A percentile compares a stretch with the other conserved stretches of the same genome.
Conservation (phyloP, 768 basidiomycete species). For the Boletus sp. region DNA sequence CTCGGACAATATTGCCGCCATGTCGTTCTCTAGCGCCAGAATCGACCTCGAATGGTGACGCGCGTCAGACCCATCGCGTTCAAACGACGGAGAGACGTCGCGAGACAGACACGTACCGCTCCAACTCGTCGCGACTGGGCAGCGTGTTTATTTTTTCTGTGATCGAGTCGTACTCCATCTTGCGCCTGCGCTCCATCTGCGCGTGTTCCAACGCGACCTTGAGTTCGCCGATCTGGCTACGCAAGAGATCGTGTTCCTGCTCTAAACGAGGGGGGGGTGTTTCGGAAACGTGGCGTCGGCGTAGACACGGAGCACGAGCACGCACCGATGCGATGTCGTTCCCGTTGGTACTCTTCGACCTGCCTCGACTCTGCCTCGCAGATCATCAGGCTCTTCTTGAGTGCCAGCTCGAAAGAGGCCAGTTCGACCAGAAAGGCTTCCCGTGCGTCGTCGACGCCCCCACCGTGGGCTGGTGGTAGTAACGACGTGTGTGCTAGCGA, state of each 20-base stretch:
- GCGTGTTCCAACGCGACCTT: conserved; percentile 76
- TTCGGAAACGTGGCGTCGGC: too few species aligned
- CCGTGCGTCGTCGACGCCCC: conserved; percentile 62
- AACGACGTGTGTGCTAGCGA: conserved; percentile 52
- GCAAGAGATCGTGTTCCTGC: conserved; percentile 65
- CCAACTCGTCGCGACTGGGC: conserved; percentile 73
- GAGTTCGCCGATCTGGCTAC: conserved; percentile 72
- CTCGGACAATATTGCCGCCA: conserved; percentile 68
- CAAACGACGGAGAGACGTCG: background rate
- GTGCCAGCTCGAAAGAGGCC: conserved; percentile 67
- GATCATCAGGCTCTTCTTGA: conserved; percentile 79
- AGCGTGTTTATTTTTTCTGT: conserved; percentile 81
- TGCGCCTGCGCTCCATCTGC: conserved; percentile 69
- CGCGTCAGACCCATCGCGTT: background rate
- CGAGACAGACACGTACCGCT: conserved; percentile 54
- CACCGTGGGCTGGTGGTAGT: conserved; percentile 29
- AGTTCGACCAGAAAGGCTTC: conserved; percentile 80
- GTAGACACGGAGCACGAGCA: conserved; percentile 26
- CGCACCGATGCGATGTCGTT: conserved; percentile 70
- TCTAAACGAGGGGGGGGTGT: conserved; percentile 38
- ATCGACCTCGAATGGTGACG: conserved; percentile 53
- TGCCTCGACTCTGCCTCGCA: conserved; percentile 85
- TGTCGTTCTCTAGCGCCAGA: conserved; percentile 69
- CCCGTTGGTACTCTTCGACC: conserved; percentile 79
- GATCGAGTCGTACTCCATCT: conserved; percentile 85